Evolutionary conservation across 2,329 filamentous ascomycete genomes (phyloP), one percentile per base, ranked within the genome.

Genomic region (Diaporthe australafricana): DNA sequence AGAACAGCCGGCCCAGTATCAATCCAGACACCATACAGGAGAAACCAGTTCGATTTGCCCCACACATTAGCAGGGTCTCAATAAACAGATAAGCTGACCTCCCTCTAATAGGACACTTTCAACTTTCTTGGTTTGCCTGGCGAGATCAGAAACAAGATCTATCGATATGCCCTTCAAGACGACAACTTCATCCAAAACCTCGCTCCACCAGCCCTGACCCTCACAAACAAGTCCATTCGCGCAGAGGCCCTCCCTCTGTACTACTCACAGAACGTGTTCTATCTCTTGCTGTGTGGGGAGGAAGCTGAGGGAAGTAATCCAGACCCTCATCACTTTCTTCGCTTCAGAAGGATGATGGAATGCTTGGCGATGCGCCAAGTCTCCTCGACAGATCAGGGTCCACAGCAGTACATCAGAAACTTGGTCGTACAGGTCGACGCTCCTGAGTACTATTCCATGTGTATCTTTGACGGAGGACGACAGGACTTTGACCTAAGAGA

Each of bases 171-270:
- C 27, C 52, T 55, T 2, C 25, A 20, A 20, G 27, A 17, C 12
- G 20, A 5, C 11, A 0, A 3, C 6, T 16, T 0, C n/a, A 5
- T 45, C 12, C 14, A 2, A n/a, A 27, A 3, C 12, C 35, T 17
- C n/a, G 9, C 22, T 7, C 56, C 14, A 22, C 56, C 56, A 14
- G 38, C n/a, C n/a, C 16, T 62, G 38, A 14, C 40, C 0, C 35
- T 27, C 5, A 14, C 20, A 0, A 45, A 27, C 56, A 45, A 30
- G 22, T 35, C 45, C n/a, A 25, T 45, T 5, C 6, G 4, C 2
- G 6, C 22, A 12, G 56, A 62, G 56, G 40, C 56, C 6, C 38
- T 62, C 5, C 56, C 56, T 4, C 42, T 62, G 2, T 62, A 45
- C 38, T 62, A 42, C 5, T 12, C 22, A 3, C 35, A 25, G 56